A percentile compares a stretch with the other conserved stretches of the same genome.
Evolutionary conservation across 805 yeast species (phyloP).

Genomic region (Barnettozyma salicaria): DNA sequence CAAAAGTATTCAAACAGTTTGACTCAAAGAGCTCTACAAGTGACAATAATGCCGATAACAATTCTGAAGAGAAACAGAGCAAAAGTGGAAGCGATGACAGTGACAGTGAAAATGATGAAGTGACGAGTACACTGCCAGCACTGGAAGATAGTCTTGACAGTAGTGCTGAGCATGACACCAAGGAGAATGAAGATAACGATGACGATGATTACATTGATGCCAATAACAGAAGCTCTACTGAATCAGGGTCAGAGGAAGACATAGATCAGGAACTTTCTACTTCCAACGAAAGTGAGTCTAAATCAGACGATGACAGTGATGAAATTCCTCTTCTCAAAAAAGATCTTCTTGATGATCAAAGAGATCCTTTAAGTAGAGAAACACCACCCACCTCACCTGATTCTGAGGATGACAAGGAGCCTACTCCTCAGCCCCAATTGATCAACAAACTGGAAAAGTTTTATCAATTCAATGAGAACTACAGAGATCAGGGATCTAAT

Average conservation of each 20-base stretch:
- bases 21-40: slow-evolving; percentile 12
- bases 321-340: slow-evolving; percentile 16
- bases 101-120: slow-evolving; percentile 19
- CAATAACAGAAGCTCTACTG: slow-evolving; percentile 2
- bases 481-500: slow-evolving; percentile 60
- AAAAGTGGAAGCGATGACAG: slow-evolving; percentile 27
- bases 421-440: slow-evolving; percentile 25
- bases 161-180: too few species aligned
- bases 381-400: slow-evolving; percentile 32
- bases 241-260: slow-evolving; percentile 9
- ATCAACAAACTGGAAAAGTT: slow-evolving; percentile 46
- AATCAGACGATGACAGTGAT: slow-evolving; percentile 12
- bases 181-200: slow-evolving; percentile 18
- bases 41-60: slow-evolving; percentile 23
- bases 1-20: slow-evolving; percentile 20
- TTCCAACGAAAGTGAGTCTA: slow-evolving; percentile 8
- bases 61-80: slow-evolving; percentile 15
- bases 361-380: slow-evolving; percentile 3
- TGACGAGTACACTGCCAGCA: too few species aligned
- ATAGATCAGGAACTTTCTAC: slow-evolving; percentile 14
- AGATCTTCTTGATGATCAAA: slow-evolving; percentile 24
- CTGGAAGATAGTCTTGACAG: too few species aligned
- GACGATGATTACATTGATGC: slow-evolving; percentile 11
- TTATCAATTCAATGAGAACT: slow-evolving; percentile 51
- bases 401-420: slow-evolving; percentile 29